Evolutionary conservation across 2,329 filamentous ascomycete genomes (phyloP).

Genomic region (Fusarium fujikuroi): DNA sequence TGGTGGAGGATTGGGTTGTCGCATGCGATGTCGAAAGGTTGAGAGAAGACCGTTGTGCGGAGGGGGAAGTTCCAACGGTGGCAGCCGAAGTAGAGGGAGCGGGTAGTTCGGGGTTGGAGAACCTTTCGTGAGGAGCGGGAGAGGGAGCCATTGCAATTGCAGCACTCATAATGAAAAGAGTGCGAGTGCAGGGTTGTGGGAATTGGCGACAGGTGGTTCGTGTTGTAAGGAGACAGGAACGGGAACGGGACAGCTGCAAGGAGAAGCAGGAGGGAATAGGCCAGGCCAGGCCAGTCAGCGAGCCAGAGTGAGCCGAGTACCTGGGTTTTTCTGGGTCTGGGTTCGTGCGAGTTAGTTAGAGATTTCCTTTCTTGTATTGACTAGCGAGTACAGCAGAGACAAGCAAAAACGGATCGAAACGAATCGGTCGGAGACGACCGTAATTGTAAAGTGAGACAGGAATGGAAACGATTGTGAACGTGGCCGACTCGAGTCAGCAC

Average conservation of each 20-base stretch:
- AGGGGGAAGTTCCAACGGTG: slow-evolving; percentile 54
- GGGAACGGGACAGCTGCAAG: slow-evolving; percentile 29
- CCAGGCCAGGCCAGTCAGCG: slow-evolving; percentile 27
- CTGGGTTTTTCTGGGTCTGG: slow-evolving; percentile 42
- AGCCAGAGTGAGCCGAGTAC: slow-evolving; percentile 35
- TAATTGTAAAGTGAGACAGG: slow-evolving; percentile 35
- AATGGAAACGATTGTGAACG: slow-evolving; percentile 35
- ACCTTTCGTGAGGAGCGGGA: slow-evolving; percentile 72
- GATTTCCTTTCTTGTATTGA: slow-evolving; percentile 31
- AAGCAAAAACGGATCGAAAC: slow-evolving; percentile 27
- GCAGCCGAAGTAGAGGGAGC: slow-evolving; percentile 50
- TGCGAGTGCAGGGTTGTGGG: slow-evolving; percentile 30
- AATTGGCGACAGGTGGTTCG: slow-evolving; percentile 31
- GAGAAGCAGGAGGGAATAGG: slow-evolving; percentile 11
- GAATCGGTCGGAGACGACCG: slow-evolving; percentile 34
- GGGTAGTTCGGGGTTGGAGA: slow-evolving; percentile 64
- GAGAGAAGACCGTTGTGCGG: slow-evolving; percentile 56
- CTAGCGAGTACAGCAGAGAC: neutral
- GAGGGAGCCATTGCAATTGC: slow-evolving; percentile 76
- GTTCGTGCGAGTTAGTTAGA: slow-evolving; percentile 36
- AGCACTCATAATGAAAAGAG: slow-evolving; percentile 68
- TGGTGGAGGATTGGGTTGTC: slow-evolving; percentile 60
- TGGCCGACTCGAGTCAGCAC: slow-evolving; percentile 27
- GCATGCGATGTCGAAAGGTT: slow-evolving; percentile 54
- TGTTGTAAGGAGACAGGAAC: slow-evolving; percentile 23